phyloP scores from a whole-genome alignment of 352 stramenopile species.

The Pythium dissimile region DNA sequence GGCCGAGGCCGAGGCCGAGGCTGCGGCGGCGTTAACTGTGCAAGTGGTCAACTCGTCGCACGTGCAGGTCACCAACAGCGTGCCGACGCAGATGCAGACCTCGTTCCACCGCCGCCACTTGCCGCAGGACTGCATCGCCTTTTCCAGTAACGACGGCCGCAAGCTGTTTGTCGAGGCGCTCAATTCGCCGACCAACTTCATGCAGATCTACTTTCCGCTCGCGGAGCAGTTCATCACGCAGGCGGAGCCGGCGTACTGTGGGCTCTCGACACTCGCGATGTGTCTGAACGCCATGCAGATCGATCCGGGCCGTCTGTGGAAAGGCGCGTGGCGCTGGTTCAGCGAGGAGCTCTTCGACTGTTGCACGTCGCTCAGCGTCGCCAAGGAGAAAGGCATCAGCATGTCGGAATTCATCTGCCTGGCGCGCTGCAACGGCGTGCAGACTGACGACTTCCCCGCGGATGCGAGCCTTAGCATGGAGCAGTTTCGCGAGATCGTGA shows the following conservation, averaged over 20 bases:
- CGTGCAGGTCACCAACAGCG: slow-evolving; percentile 1
- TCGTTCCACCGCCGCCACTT: slow-evolving; percentile 86
- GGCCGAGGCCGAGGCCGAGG: background rate
- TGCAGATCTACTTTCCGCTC: slow-evolving; percentile 93
- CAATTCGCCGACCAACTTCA: slow-evolving; percentile 56
- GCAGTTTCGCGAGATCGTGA: slow-evolving; percentile 62
- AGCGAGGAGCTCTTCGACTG: slow-evolving; percentile 83
- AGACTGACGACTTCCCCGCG: slow-evolving; percentile 38
- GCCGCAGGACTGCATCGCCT: slow-evolving; percentile 72
- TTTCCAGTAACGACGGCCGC: slow-evolving; percentile 81
- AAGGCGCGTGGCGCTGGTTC: slow-evolving; percentile 79
- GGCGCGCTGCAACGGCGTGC: slow-evolving; percentile 23
- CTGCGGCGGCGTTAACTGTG: background rate
- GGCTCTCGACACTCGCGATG: slow-evolving; percentile 81
- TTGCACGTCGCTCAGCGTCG: slow-evolving; percentile 65
- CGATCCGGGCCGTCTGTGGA: slow-evolving; percentile 73
- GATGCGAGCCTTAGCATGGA: slow-evolving; percentile 51
- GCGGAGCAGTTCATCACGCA: slow-evolving; percentile 89
- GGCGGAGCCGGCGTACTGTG: slow-evolving; percentile 90
- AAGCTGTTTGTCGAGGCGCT: slow-evolving; percentile 79
- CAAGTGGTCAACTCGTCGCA: slow-evolving; percentile 10
- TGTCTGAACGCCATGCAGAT: slow-evolving; percentile 77
- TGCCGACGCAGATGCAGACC: slow-evolving; percentile 47
- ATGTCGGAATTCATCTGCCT: slow-evolving; percentile 64
- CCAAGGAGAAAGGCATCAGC: slow-evolving; percentile 73